These are phyloP conservation scores for Clitoria ternatea DNA, from an alignment of 306 rosid genomes.

Conservation along the genomic window DNA sequence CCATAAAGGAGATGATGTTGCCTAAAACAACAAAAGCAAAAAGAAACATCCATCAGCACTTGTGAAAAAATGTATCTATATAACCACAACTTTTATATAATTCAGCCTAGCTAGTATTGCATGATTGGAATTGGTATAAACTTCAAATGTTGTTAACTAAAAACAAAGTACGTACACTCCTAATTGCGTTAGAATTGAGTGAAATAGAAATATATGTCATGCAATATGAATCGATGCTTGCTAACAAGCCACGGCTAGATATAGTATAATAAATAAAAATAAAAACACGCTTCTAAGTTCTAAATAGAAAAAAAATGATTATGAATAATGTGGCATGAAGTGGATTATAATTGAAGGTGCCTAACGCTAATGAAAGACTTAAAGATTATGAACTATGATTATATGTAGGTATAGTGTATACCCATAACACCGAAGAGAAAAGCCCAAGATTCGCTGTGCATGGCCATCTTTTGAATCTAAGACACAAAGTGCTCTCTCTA, in stretches of 20 bases:
- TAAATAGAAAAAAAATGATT: too few species aligned
- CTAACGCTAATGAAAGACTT: neutral
- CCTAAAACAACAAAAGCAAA: conserved; percentile 40
- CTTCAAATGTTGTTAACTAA: neutral
- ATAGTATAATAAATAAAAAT: too few species aligned
- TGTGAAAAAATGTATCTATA: conserved; percentile 5
- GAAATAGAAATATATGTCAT: too few species aligned
- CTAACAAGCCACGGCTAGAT: too few species aligned
- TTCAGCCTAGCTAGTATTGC: neutral
- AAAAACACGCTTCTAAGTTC: too few species aligned
- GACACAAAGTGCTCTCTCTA: conserved; percentile 4
- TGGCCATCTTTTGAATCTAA: conserved; percentile 46
- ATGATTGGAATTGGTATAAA: neutral
- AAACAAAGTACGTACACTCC: too few species aligned
- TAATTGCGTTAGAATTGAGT: too few species aligned
- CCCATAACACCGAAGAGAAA: conserved; percentile 83
- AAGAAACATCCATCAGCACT: conserved; percentile 10
- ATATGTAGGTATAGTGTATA: conserved; percentile 8
- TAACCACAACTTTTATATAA: neutral
- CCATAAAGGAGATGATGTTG: conserved; percentile 75
- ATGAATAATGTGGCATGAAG: neutral
- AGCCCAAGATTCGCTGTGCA: conserved; percentile 41
- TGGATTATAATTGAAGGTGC: neutral
- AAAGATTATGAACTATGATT: neutral
- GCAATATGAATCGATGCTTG: too few species aligned